Base-by-base conservation (phyloP, 1,284 basidiomycete species). In the Athelia sp. region DNA sequence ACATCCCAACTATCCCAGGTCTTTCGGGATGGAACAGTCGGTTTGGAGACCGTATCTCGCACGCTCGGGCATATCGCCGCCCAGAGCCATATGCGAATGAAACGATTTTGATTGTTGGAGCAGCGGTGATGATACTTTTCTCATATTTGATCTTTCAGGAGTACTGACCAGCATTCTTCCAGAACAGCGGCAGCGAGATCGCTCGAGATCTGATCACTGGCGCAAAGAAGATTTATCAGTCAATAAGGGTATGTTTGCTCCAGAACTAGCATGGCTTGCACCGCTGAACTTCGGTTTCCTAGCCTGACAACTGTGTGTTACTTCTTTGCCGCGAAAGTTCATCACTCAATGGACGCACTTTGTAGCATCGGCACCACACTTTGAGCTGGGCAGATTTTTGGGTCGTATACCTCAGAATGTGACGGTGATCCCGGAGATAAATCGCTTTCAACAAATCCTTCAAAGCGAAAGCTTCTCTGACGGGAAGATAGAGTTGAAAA, bases 71-170 rank as follows among this genome's bases (percentile, higher is more conserved):
- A 32, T 79, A 79, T 53, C 63, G 75, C 1, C 60, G 56, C 31
- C 75, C 76, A 2, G 66, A 74, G 34, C 43, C 54, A 0, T 74
- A 66, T 44, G 46, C 49, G 3, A 68, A 69, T 45, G 59, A 74
- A 55, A 75, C 65, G 2, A 71, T 79, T 0, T 63, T 79, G 3
- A 62, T 79, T 42, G 63, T 79, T 24, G 76, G 77, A 15, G 70
- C 71, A 29, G 68, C 69, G 26, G 66, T 70, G 36, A 47, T 64
- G 49, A 24, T 32, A 26, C n/a, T 18, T 23, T 21, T 21, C n/a
- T 31, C 26, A 14, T 35, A 22, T 15, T 17, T 59, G 3, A n/a
- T n/a, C n/a, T n/a, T n/a, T n/a, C 9, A n/a, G 13, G 19, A 18
- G 4, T 40, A 48, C 35, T 18, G 22, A n/a, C 24, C 49, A n/a